Evolutionary conservation across 768 basidiomycete genomes (phyloP).

Genomic region (Cubamyces lactineus): DNA sequence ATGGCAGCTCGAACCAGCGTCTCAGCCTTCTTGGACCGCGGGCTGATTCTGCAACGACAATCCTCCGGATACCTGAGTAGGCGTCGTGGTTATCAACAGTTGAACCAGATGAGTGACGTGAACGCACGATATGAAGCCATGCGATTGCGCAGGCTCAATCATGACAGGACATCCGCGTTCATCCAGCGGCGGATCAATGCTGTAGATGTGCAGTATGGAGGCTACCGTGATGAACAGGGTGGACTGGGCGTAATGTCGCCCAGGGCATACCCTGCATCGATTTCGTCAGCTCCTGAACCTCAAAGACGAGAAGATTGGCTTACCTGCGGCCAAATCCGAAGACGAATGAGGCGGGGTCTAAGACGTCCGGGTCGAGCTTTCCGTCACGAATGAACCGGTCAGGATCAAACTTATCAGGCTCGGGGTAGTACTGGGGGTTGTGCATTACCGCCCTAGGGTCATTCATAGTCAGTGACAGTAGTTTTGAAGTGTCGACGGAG

Average conservation of each 20-base stretch:
- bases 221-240: conserved; percentile 51
- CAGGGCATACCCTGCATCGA: conserved; percentile 46
- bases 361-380: neutral
- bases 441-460: conserved; percentile 14
- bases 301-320: neutral
- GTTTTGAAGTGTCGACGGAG: neutral
- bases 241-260: conserved; percentile 48
- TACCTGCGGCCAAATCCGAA: conserved; percentile 4
- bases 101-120: no score
- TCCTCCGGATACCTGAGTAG: no score
- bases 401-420: conserved; percentile 17
- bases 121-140: neutral
- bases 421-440: conserved; percentile 16
- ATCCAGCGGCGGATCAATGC: conserved; percentile 44
- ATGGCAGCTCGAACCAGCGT: no score
- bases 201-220: conserved; percentile 46
- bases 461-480: neutral
- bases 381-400: conserved; percentile 15
- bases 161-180: conserved; percentile 17
- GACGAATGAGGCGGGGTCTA: neutral
- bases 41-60: no score
- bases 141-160: neutral
- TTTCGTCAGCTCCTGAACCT: no score
- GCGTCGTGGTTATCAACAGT: no score
- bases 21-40: no score